Percentiles rank a stretch among this genome's conserved stretches.
Conservation (phyloP, 2,329 filamentous ascomycete species). For the Ophiostoma sp. region DNA sequence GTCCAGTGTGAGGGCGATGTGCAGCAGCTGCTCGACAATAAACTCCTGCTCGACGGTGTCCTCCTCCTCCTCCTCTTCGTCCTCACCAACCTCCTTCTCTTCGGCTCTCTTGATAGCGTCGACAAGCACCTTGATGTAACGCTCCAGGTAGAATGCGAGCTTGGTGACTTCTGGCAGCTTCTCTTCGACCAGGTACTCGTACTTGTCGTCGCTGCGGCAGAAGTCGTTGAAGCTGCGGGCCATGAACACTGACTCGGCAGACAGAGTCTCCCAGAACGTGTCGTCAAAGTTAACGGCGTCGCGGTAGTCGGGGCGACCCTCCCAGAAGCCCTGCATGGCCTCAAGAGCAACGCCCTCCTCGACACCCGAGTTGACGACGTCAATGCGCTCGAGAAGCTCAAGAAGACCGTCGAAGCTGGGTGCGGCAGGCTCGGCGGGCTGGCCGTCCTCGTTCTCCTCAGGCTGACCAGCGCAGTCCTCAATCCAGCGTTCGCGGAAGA, state of each 20-base stretch:
- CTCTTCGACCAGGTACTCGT: conserved; percentile 77
- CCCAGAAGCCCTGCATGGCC: conserved; percentile 96
- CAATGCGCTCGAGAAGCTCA: conserved; percentile 90
- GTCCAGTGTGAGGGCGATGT: conserved; percentile 88
- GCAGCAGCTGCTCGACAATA: conserved; percentile 89
- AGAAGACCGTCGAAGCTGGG: conserved; percentile 80
- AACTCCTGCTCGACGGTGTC: conserved; percentile 91
- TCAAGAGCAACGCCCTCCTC: conserved; percentile 89
- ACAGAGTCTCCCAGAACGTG: conserved; percentile 76
- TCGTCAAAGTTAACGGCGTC: conserved; percentile 72
- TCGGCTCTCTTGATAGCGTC: conserved; percentile 62
- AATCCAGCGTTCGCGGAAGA: conserved; percentile 97
- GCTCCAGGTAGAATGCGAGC: conserved; percentile 81
- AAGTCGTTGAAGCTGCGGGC: conserved; percentile 93
- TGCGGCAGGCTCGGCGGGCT: conserved; percentile 56
- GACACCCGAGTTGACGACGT: conserved; percentile 84
- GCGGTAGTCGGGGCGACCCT: conserved; percentile 79
- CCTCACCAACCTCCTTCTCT: conserved; percentile 56
- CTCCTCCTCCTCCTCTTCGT: conserved; percentile 71
- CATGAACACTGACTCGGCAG: conserved; percentile 85
- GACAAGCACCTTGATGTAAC: conserved; percentile 70
- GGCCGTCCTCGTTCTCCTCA: conserved; percentile 57
- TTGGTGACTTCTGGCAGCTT: conserved; percentile 95
- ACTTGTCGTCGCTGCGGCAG: conserved; percentile 73
- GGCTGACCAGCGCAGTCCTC: conserved; percentile 80